Evolutionary conservation across 129 eudicot species (phyloP).

Genomic region (Lactuca sativa): DNA sequence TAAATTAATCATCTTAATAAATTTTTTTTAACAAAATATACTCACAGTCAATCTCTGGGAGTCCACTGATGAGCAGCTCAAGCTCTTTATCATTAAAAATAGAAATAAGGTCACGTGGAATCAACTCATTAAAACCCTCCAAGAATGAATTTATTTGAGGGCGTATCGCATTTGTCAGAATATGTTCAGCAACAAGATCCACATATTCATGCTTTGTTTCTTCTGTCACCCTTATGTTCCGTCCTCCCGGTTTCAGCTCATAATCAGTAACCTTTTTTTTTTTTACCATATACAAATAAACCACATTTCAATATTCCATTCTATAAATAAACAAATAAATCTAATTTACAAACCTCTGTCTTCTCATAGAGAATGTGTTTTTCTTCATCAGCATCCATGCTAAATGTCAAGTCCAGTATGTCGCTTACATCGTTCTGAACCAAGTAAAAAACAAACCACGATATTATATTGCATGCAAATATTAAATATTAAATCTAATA

Average conservation of each 20-base stretch:
- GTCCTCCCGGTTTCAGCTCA: constrained; percentile 99
- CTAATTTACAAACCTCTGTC: constrained; percentile 58
- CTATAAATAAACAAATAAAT: no score
- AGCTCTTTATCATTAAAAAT: constrained; percentile 97
- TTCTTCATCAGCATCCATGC: constrained; percentile 99
- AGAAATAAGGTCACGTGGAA: constrained; percentile 84
- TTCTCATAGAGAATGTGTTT: constrained; percentile 93
- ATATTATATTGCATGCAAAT: neutral
- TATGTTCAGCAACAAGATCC: constrained; percentile 98
- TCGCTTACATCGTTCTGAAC: constrained; percentile 91
- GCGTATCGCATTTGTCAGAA: constrained; percentile 91
- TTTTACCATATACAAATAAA: constrained; percentile 18
- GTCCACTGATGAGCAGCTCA: constrained; percentile 94
- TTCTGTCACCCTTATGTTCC: constrained; percentile 92
- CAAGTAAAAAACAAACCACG: neutral
- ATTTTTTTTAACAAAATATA: neutral
- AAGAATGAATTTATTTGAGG: constrained; percentile 92
- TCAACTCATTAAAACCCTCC: constrained; percentile 88
- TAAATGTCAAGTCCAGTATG: constrained; percentile 91
- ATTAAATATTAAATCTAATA: neutral
- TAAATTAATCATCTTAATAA: no score
- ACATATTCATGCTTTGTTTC: constrained; percentile 99
- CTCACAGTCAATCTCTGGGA: constrained; percentile 98
- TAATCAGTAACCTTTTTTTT: constrained; percentile 81
- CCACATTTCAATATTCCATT: neutral